Conservation (phyloP, 1,139 yeast species). For the Yamadazyma taylorii region DNA sequence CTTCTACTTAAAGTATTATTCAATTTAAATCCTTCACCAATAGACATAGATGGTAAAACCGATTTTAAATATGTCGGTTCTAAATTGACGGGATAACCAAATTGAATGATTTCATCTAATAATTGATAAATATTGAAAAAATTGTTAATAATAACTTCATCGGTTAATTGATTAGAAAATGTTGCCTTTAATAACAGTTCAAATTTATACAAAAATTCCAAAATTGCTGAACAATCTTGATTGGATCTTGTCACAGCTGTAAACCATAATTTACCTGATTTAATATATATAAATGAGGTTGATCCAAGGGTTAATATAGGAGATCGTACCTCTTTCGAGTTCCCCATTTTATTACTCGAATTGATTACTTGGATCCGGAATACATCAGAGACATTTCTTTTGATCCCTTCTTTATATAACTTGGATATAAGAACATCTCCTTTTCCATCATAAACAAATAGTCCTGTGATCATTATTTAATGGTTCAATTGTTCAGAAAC, state of each 20-base stretch:
- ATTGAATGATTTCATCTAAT: slow-evolving; percentile 74
- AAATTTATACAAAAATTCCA: slow-evolving; percentile 74
- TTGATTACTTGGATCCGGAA: slow-evolving; percentile 88
- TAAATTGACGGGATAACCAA: slow-evolving; percentile 78
- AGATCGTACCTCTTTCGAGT: slow-evolving; percentile 48
- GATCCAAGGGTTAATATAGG: slow-evolving; percentile 92
- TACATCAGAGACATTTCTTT: slow-evolving; percentile 74
- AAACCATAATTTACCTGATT: slow-evolving; percentile 69
- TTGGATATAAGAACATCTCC: slow-evolving; percentile 88
- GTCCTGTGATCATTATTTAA: slow-evolving; percentile 86
- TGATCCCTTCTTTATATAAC: slow-evolving; percentile 67
- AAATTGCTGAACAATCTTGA: slow-evolving; percentile 76
- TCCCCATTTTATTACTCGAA: slow-evolving; percentile 27
- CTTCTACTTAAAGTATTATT: slow-evolving; percentile 14
- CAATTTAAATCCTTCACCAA: slow-evolving; percentile 26
- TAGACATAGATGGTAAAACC: slow-evolving; percentile 23
- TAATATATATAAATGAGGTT: slow-evolving; percentile 83
- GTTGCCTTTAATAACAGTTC: slow-evolving; percentile 40
- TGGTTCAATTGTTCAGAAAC: too few species aligned
- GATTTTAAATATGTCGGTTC: slow-evolving; percentile 46
- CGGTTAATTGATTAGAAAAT: slow-evolving; percentile 22
- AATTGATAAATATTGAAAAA: slow-evolving; percentile 73
- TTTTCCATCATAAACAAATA: slow-evolving; percentile 71
- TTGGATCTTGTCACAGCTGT: slow-evolving; percentile 89
- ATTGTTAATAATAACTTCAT: slow-evolving; percentile 43